Conservation (phyloP, 257 asterid genomes). For the Nicotiana undulata region DNA sequence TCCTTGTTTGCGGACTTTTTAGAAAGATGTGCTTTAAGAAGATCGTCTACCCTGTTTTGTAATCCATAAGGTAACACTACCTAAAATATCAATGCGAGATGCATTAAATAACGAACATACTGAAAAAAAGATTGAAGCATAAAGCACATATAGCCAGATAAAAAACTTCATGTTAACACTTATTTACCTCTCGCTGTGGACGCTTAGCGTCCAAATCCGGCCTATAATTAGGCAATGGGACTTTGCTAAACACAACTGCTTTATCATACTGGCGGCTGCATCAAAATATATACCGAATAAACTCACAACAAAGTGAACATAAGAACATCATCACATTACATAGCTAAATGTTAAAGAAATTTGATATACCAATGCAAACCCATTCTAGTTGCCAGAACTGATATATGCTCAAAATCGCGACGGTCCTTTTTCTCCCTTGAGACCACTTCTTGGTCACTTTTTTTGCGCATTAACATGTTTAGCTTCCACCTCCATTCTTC, state of each 20-base stretch:
- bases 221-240: slow-evolving; percentile 85
- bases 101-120: neutral
- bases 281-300: neutral
- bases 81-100: slow-evolving; percentile 23
- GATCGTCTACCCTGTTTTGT: slow-evolving; percentile 47
- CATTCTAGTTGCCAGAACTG: slow-evolving; percentile 69
- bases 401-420: slow-evolving; percentile 80
- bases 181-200: slow-evolving; percentile 84
- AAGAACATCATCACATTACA: neutral
- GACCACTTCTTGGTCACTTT: slow-evolving; percentile 63
- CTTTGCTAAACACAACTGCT: slow-evolving; percentile 72
- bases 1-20: slow-evolving; percentile 48
- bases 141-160: neutral
- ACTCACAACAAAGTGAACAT: slow-evolving; percentile 9
- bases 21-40: slow-evolving; percentile 57
- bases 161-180: slow-evolving; percentile 11
- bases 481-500: slow-evolving; percentile 92
- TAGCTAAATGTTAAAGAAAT: neutral
- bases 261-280: slow-evolving; percentile 74
- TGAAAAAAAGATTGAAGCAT: neutral
- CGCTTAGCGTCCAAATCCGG: slow-evolving; percentile 87
- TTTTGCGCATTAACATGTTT: slow-evolving; percentile 49
- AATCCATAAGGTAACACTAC: slow-evolving; percentile 55
- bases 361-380: slow-evolving; percentile 61
- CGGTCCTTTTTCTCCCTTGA: slow-evolving; percentile 77